phyloP scores from a whole-genome alignment of 495 filamentous ascomycete genomes.

The Chaetomidium leptoderma region DNA sequence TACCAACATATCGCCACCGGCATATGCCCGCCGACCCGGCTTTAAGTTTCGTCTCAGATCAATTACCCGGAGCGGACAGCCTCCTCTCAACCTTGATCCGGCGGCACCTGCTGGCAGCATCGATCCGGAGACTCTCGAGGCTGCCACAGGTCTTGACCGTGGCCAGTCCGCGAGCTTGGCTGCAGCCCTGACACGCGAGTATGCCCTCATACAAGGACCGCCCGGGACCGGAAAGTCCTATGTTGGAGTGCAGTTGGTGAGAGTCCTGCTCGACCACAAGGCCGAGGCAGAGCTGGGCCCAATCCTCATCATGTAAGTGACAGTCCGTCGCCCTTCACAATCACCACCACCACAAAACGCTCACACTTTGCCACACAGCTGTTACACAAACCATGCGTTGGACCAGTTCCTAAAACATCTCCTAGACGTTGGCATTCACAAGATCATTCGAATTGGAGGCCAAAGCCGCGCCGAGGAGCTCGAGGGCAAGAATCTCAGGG shows the following conservation, averaged over 20 bases:
- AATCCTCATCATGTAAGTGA: conserved; percentile 47
- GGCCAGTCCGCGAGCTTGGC: conserved; percentile 55
- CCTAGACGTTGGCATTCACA: conserved; percentile 48
- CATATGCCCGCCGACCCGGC: conserved; percentile 46
- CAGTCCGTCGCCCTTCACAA: neutral
- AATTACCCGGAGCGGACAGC: conserved; percentile 30
- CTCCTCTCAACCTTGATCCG: neutral
- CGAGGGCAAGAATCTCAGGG: conserved; percentile 44
- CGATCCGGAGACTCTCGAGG: neutral
- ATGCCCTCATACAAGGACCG: conserved; percentile 73
- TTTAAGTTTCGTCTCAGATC: conserved; percentile 54
- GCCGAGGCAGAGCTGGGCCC: conserved; percentile 51
- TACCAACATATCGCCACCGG: conserved; percentile 40
- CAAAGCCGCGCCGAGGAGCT: conserved; percentile 59
- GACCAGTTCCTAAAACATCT: conserved; percentile 70
- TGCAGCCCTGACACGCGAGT: conserved; percentile 48
- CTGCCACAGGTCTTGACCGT: conserved; percentile 12
- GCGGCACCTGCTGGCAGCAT: neutral
- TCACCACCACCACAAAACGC: no score
- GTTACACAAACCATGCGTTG: conserved; percentile 70
- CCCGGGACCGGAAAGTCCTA: conserved; percentile 77
- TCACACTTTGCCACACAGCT: conserved; percentile 23
- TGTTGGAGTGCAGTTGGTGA: conserved; percentile 52
- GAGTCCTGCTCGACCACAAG: conserved; percentile 59
- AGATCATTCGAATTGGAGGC: conserved; percentile 67